A percentile compares a stretch with the other conserved stretches of the same genome.
Conservation (phyloP, 768 basidiomycete genomes). For the Suillus subalutaceus region DNA sequence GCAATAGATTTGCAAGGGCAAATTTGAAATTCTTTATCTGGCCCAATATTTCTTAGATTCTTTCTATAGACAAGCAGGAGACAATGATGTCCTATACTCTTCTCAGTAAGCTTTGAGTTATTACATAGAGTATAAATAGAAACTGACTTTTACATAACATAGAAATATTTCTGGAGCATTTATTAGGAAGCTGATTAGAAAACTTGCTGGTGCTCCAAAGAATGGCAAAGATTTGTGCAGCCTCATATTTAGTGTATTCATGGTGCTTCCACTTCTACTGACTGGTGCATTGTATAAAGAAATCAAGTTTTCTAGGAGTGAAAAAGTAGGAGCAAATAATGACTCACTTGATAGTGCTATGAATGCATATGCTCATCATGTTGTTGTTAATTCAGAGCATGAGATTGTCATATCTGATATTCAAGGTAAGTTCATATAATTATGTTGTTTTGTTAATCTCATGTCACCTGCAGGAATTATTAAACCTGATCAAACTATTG, state of each 20-base stretch:
- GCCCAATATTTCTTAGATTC: background rate
- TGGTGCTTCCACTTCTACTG: background rate
- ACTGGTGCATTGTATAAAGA: conserved; percentile 1
- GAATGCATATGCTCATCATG: conserved; percentile 29
- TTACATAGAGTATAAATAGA: background rate
- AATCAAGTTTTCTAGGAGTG: conserved; percentile 22
- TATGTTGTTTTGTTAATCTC: background rate
- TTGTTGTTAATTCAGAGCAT: conserved; percentile 17
- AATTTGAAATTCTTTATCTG: background rate
- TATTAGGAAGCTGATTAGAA: background rate
- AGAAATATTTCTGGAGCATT: background rate
- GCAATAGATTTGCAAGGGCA: background rate
- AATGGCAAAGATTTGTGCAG: background rate
- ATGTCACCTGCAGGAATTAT: conserved; percentile 5
- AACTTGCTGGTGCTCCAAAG: conserved; percentile 1
- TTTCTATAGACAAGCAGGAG: background rate
- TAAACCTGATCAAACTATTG: background rate
- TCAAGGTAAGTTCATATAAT: conserved; percentile 21
- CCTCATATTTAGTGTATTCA: background rate
- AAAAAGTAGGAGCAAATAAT: conserved; percentile 14
- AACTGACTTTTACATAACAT: background rate
- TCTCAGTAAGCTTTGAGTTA: background rate
- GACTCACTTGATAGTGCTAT: conserved; percentile 19
- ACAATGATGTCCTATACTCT: background rate
- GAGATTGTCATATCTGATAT: conserved; percentile 18